These are phyloP conservation scores for Asterella californica DNA, from an alignment of 225 moss, liverwort and hornwort genomes.

Conservation along the genomic window DNA sequence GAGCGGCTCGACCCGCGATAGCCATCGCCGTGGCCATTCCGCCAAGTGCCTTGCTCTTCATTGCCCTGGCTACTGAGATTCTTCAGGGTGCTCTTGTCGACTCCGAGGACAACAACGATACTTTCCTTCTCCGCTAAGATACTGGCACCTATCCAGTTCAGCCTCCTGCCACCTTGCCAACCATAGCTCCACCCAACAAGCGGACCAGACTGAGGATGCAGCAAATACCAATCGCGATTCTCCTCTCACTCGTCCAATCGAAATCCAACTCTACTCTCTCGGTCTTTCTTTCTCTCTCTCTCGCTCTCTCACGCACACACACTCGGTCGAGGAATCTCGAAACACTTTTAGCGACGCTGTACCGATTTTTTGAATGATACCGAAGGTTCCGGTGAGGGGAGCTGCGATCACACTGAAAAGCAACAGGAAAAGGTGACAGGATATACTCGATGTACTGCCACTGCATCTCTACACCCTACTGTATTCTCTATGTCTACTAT, in stretches of 20 bases:
- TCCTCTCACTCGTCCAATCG: neutral
- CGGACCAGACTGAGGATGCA: neutral
- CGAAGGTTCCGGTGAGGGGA: neutral
- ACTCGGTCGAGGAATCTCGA: neutral
- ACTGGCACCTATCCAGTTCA: neutral
- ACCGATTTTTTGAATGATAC: constrained; percentile 8
- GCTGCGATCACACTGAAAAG: neutral
- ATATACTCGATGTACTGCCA: constrained; percentile 2
- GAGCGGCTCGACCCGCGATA: constrained; percentile 53
- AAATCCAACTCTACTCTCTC: neutral
- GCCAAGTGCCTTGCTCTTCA: constrained; percentile 3
- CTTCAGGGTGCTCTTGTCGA: neutral
- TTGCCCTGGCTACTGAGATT: neutral
- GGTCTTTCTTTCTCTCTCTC: too few species aligned
- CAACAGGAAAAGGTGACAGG: neutral
- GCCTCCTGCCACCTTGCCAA: neutral
- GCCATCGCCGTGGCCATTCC: constrained; percentile 57
- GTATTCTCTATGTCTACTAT: constrained; percentile 1
- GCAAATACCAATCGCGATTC: neutral
- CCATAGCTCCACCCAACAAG: neutral
- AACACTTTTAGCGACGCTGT: too few species aligned
- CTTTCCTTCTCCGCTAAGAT: neutral
- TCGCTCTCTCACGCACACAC: neutral
- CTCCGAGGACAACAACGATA: neutral
- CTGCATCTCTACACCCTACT: neutral